phyloP scores from a whole-genome alignment of 352 stramenopile species.

The Peronospora destructor region DNA sequence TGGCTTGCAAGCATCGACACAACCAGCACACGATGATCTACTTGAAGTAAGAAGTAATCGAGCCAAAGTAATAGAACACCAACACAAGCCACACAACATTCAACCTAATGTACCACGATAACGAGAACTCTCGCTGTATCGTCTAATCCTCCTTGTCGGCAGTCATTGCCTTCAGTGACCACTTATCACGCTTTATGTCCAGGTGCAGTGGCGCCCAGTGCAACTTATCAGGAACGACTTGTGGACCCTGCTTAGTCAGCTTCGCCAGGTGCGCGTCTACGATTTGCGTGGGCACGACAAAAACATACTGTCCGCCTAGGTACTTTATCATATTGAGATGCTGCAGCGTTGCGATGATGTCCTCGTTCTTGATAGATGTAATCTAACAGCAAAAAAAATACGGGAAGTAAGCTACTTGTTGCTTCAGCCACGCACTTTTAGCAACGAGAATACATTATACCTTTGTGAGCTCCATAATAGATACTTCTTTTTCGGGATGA shows the following conservation, averaged over 20 bases:
- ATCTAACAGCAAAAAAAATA: constrained; percentile 24
- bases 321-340: constrained; percentile 98
- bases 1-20: no score
- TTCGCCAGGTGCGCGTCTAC: constrained; percentile 83
- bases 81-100: no score
- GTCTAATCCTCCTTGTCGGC: constrained; percentile 65
- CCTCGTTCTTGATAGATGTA: constrained; percentile 93
- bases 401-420: not conserved
- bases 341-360: constrained; percentile 98
- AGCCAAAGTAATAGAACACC: no score
- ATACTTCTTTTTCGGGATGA: constrained; percentile 74
- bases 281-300: constrained; percentile 90
- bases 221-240: constrained; percentile 68
- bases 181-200: constrained; percentile 84
- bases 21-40: no score
- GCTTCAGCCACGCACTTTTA: not conserved
- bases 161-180: constrained; percentile 71
- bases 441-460: constrained; percentile 33
- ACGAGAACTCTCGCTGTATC: constrained; percentile 6
- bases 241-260: constrained; percentile 67
- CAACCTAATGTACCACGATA: no score
- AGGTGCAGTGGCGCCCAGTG: constrained; percentile 78
- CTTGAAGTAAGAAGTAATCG: no score
- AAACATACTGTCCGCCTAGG: constrained; percentile 98
- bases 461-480: constrained; percentile 94